phyloP scores from a whole-genome alignment of 495 filamentous ascomycete genomes.

The Penicillium fimorum region DNA sequence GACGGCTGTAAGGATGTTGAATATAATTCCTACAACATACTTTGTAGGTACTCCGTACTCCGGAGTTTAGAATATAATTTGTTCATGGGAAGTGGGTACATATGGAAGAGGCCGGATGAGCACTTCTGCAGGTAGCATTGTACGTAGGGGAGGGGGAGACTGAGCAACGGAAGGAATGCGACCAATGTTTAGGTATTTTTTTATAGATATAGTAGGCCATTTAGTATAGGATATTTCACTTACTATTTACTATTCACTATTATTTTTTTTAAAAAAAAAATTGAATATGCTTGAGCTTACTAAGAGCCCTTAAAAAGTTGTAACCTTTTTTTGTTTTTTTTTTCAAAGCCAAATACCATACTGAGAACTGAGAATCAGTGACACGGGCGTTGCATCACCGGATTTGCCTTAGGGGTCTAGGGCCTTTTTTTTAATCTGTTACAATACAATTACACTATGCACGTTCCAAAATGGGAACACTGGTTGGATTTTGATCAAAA shows the following conservation, averaged over 20 bases:
- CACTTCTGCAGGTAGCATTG: not conserved
- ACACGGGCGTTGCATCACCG: conserved; percentile 33
- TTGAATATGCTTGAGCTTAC: not conserved
- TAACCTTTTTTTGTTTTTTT: conserved; percentile 12
- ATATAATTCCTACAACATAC: not conserved
- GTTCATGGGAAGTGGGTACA: not conserved
- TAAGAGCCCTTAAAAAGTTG: not conserved
- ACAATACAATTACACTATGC: conserved; percentile 15
- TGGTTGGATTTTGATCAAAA: not conserved
- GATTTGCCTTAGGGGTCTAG: conserved; percentile 12
- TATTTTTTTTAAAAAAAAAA: no score
- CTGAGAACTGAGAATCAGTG: conserved; percentile 12
- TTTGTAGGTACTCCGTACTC: not conserved
- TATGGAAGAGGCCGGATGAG: not conserved
- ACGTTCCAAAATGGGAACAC: not conserved
- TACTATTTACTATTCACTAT: not conserved
- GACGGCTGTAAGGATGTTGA: conserved; percentile 1
- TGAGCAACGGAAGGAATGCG: conserved; percentile 28
- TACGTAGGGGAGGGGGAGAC: conserved; percentile 16
- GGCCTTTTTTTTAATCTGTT: conserved; percentile 18
- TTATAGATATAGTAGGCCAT: not conserved
- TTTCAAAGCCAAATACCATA: not conserved
- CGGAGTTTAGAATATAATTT: not conserved
- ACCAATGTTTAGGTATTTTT: not conserved
- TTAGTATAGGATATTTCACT: not conserved